Evolutionary conservation across 441 rosid genomes (phyloP).

Genomic region (Populus tomentosa): DNA sequence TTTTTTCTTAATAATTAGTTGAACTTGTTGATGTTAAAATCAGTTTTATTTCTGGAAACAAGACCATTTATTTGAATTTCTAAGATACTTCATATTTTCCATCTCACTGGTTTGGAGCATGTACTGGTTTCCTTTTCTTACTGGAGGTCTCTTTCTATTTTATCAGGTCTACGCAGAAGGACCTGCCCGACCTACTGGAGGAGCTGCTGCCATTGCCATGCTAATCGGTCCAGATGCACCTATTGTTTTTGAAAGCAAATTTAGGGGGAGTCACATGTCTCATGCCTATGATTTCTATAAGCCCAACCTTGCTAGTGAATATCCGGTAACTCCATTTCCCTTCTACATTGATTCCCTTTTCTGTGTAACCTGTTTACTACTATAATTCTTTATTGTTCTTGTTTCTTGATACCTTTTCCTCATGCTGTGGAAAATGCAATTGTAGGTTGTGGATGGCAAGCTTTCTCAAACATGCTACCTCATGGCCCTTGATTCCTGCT

Average conservation of each 20-base stretch:
- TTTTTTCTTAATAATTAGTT: neutral
- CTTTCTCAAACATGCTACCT: slow-evolving; percentile 99
- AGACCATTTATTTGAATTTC: neutral
- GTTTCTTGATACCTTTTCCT: neutral
- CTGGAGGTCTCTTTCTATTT: slow-evolving; percentile 12
- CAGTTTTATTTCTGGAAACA: neutral
- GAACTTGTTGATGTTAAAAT: neutral
- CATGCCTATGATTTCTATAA: slow-evolving; percentile 98
- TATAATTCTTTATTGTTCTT: neutral
- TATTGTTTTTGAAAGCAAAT: slow-evolving; percentile 86
- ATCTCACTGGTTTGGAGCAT: neutral
- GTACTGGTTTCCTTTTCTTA: slow-evolving; percentile 8
- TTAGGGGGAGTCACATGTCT: slow-evolving; percentile 92
- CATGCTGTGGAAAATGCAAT: slow-evolving; percentile 7
- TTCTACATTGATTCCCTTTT: slow-evolving; percentile 6
- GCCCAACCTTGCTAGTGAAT: slow-evolving; percentile 98
- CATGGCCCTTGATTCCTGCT: slow-evolving; percentile 95
- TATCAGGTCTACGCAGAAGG: slow-evolving; percentile 99
- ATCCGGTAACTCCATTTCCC: slow-evolving; percentile 59
- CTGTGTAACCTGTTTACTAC: neutral
- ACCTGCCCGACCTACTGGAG: slow-evolving; percentile 99
- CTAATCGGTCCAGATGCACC: slow-evolving; percentile 95
- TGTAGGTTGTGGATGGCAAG: slow-evolving; percentile 98
- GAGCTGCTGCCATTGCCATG: slow-evolving; percentile 96
- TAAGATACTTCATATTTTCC: neutral